These are phyloP conservation scores for Talaromyces sp. DNA, from an alignment of 2,329 filamentous ascomycete genomes.

Conservation along the genomic window DNA sequence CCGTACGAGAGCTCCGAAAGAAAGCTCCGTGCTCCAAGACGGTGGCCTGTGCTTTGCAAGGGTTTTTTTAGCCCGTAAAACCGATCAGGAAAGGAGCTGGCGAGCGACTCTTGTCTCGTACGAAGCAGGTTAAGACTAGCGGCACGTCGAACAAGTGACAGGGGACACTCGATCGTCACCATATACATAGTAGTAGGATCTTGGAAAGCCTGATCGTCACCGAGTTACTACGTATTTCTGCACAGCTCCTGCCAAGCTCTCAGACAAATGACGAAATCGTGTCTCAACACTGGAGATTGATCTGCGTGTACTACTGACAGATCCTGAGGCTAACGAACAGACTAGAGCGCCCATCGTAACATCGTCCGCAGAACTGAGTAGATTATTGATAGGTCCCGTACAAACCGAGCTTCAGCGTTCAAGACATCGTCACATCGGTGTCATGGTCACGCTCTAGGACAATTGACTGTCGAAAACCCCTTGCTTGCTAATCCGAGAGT, in stretches of 20 bases:
- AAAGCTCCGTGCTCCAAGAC: background rate
- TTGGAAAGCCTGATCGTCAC: background rate
- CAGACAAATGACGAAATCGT: constrained; percentile 1
- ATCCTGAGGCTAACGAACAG: background rate
- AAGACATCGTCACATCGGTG: background rate
- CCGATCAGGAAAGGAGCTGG: background rate
- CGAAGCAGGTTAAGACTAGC: background rate
- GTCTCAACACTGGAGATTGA: background rate
- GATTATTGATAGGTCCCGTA: background rate
- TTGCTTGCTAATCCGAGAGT: background rate
- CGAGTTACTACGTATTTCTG: background rate
- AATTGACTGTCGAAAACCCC: background rate
- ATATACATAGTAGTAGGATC: background rate
- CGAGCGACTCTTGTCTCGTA: background rate
- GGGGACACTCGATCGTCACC: background rate
- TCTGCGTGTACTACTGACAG: background rate
- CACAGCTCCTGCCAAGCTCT: background rate
- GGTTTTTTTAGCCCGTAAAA: background rate
- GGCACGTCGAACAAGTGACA: too few species aligned
- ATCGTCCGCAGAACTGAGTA: background rate
- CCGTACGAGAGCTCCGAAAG: background rate
- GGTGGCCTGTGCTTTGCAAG: background rate
- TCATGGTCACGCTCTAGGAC: background rate
- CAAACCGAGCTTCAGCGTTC: background rate
- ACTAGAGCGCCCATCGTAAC: background rate